Evolutionary conservation across 1,284 basidiomycete species (phyloP), one percentile per base, ranked within the genome.

Genomic region (Sparassis latifolia): DNA sequence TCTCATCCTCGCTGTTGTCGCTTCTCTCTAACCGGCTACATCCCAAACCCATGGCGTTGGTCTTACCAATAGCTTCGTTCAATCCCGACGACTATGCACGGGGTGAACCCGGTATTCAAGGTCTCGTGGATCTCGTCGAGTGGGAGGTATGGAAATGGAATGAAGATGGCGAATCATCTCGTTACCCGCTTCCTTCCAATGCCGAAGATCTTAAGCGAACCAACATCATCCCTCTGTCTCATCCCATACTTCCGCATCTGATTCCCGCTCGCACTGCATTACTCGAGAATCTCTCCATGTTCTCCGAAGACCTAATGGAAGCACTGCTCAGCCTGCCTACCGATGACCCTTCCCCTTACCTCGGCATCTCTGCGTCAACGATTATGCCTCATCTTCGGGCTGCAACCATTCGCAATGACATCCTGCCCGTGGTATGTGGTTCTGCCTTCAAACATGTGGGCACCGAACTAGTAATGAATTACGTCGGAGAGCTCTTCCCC

Each of bases 351-450:
- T 77, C 78, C 3, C 75, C 83, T 3, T 91, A 92, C 65, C 71
- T 88, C 5, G 70, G 73, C 12, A 63, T 91, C 31, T 64, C 76
- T 2, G 55, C 73, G 32, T 58, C 70, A 7, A 66, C 69, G 6
- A 77, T 92, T 50, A 66, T 88, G 38, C 71, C 75, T 20, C 78
- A 82, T 57, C 74, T 95, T 28, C 83, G 91, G 31, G 70, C 75
- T 9, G 81, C 87, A 20, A 87, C 86, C 4, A 60, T 91, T 27
- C 66, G 69, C 4, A 84, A 83, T 46, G 76, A 82, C 2, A 73
- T 93, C 28, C 70, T 94, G 2, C 92, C 91, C 5, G 83, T 93
- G 9, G 63, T 95, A 10, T 92, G 90, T 61, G 92, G 91, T 10
- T 86, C 90, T 12, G 91, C 92, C 1, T 76, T 84, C 64, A 85